A percentile compares a stretch with the other conserved stretches of the same genome.
phyloP scores from a whole-genome alignment of 164 flowering plant species.

The Malania oleifera region DNA sequence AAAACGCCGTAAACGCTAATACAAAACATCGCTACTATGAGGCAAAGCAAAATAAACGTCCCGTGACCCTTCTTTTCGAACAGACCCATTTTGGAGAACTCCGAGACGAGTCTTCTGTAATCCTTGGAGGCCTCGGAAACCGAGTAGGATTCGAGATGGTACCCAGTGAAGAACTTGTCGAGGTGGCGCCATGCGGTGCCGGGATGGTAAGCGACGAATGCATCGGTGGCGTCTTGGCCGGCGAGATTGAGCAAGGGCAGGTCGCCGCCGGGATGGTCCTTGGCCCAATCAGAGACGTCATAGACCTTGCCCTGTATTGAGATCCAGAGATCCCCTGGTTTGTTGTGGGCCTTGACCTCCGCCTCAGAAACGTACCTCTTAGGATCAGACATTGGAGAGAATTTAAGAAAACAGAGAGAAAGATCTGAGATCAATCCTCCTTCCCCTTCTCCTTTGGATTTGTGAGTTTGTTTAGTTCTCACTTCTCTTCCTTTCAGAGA shows the following conservation, averaged over 20 bases:
- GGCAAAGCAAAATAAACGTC: background rate
- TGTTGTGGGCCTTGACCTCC: constrained; percentile 10
- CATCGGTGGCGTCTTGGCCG: constrained; percentile 11
- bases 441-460: constrained; percentile 1
- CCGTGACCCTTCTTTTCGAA: constrained; percentile 13
- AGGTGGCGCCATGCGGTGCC: constrained; percentile 1
- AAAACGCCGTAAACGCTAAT: constrained; percentile 8
- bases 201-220: constrained; percentile 14
- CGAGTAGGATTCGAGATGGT: background rate
- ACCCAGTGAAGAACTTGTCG: constrained; percentile 6
- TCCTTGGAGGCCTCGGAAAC: constrained; percentile 6
- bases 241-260: constrained; percentile 8
- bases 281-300: constrained; percentile 10
- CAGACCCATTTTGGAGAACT: constrained; percentile 9
- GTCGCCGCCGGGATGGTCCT: constrained; percentile 9
- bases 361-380: constrained; percentile 6
- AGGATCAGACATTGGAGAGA: constrained; percentile 1
- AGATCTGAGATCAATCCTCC: background rate
- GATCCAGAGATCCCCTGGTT: constrained; percentile 11
- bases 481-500: background rate
- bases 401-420: background rate
- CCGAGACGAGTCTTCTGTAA: constrained; percentile 2
- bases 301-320: constrained; percentile 13
- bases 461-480: no score
- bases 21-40: background rate